phyloP scores from a whole-genome alignment of 2,329 filamentous ascomycete species.

The Neopestalotiopsis rosae region DNA sequence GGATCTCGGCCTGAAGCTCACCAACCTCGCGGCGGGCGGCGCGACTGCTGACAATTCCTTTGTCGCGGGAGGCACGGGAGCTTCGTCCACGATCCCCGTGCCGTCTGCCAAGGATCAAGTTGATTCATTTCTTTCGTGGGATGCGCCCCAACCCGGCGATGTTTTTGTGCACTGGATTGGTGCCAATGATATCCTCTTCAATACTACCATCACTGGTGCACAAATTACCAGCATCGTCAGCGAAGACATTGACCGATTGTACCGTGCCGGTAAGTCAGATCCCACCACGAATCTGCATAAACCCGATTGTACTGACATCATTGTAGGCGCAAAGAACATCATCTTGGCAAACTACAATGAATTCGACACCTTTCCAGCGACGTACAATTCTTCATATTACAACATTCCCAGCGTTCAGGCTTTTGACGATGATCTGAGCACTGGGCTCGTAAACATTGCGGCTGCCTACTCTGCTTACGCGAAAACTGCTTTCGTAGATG shows the following conservation, averaged over 20 bases:
- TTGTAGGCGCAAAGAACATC: not conserved
- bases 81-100: not conserved
- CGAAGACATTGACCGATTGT: not conserved
- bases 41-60: constrained; percentile 6
- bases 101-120: not conserved
- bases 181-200: constrained; percentile 7
- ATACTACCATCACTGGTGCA: not conserved
- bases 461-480: not conserved
- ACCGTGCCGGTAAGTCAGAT: not conserved
- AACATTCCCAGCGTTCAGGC: not conserved
- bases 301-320: not conserved
- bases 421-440: not conserved
- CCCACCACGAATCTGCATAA: too few relatives aligned
- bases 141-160: not conserved
- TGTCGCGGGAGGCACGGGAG: not conserved
- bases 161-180: constrained; percentile 6
- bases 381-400: not conserved
- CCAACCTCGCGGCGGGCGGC: not conserved
- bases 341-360: constrained; percentile 5
- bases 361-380: not conserved
- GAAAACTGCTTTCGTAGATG: not conserved
- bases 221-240: not conserved
- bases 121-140: not conserved
- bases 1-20: not conserved
- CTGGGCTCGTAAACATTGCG: not conserved